Percentiles rank a stretch among this genome's conserved stretches.
phyloP scores from a whole-genome alignment of 164 flowering plant species.

The Piper betle region DNA sequence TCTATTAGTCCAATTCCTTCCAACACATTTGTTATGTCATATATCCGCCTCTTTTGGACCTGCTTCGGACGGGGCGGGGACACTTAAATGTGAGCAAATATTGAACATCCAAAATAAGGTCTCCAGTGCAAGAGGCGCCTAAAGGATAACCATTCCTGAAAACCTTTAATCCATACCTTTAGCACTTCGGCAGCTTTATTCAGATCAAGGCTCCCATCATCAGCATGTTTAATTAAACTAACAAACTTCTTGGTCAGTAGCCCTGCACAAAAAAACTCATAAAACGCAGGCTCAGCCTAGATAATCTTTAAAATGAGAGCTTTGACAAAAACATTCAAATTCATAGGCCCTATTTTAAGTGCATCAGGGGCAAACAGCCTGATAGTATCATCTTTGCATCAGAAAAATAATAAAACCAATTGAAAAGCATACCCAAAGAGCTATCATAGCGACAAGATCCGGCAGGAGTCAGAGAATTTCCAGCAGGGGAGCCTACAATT shows the following conservation, averaged over 20 bases:
- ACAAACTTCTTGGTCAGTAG: constrained; percentile 80
- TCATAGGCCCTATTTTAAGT: too few species aligned
- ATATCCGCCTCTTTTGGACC: constrained; percentile 96
- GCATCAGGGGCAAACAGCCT: too few species aligned
- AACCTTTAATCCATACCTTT: constrained; percentile 30
- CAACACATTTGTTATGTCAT: constrained; percentile 94
- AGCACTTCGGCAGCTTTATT: constrained; percentile 74
- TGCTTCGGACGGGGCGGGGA: constrained; percentile 9
- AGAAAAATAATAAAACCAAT: not conserved
- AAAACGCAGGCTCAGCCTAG: not conserved
- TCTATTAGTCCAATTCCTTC: constrained; percentile 97
- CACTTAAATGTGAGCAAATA: not conserved
- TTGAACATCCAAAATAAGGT: too few species aligned
- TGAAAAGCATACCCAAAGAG: constrained; percentile 50
- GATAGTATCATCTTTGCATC: too few species aligned
- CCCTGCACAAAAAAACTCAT: constrained; percentile 28
- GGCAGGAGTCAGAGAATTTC: constrained; percentile 38
- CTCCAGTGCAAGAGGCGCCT: too few species aligned
- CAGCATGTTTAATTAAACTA: constrained; percentile 65
- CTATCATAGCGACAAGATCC: constrained; percentile 83
- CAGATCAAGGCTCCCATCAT: constrained; percentile 79
- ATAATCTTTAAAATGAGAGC: too few species aligned
- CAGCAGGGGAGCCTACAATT: constrained; percentile 51
- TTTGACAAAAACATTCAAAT: too few species aligned
- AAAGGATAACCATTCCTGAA: not conserved